Conservation (phyloP, 768 basidiomycete genomes). For the Galerina marginata region DNA sequence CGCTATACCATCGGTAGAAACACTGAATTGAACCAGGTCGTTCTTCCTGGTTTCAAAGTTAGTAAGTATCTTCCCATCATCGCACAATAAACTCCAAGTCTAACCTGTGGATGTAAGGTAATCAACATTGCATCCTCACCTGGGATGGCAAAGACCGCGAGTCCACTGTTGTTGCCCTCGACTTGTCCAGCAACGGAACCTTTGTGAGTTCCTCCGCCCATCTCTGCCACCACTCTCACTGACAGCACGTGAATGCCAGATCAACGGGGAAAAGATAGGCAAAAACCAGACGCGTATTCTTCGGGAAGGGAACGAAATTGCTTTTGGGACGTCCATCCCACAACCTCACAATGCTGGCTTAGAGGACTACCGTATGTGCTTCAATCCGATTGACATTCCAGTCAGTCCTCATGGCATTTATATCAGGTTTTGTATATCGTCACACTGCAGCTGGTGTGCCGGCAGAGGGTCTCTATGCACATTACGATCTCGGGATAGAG, state of each 20-base stretch:
- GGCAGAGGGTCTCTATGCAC: constrained; percentile 59
- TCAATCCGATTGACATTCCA: not conserved
- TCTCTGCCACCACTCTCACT: not conserved
- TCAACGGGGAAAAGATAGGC: constrained; percentile 71
- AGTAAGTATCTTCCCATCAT: constrained; percentile 53
- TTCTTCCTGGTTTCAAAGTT: constrained; percentile 74
- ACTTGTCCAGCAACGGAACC: constrained; percentile 76
- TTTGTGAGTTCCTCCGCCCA: constrained; percentile 50
- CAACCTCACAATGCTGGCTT: constrained; percentile 48
- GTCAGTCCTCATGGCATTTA: not conserved
- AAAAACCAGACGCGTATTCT: constrained; percentile 60
- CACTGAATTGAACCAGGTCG: constrained; percentile 49
- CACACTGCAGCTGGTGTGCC: constrained; percentile 58
- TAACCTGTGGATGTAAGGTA: constrained; percentile 43
- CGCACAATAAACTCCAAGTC: not conserved
- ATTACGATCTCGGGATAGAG: constrained; percentile 70
- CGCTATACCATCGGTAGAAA: constrained; percentile 62
- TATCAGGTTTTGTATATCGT: constrained; percentile 73
- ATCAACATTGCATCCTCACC: constrained; percentile 58
- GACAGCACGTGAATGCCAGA: constrained; percentile 41
- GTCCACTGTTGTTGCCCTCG: constrained; percentile 53
- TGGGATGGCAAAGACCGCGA: constrained; percentile 62
- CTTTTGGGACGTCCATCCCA: constrained; percentile 69
- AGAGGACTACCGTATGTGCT: constrained; percentile 77
- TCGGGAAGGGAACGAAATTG: constrained; percentile 84